phyloP scores from a whole-genome alignment of 2,329 filamentous ascomycete species.

The Trichoderma sp. region DNA sequence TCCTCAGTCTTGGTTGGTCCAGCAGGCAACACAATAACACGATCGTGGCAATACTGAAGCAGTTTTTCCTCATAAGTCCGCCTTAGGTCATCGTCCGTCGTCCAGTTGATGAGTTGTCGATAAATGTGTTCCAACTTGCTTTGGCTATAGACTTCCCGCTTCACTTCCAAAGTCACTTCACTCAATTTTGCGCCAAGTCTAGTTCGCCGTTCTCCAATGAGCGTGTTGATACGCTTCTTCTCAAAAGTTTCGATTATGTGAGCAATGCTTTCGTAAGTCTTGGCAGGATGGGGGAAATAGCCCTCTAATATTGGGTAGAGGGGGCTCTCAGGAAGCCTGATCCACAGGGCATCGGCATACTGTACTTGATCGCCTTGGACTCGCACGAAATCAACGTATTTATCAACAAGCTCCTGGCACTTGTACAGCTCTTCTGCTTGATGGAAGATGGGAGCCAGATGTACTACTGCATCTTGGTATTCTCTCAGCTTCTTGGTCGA shows the following conservation, averaged over 20 bases:
- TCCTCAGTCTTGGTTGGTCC: conserved; percentile 70
- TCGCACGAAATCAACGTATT: conserved; percentile 75
- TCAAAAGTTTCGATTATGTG: conserved; percentile 85
- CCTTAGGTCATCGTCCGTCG: conserved; percentile 79
- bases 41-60: conserved; percentile 77
- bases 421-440: conserved; percentile 67
- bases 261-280: conserved; percentile 80
- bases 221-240: conserved; percentile 83
- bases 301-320: conserved; percentile 85
- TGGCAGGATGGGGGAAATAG: conserved; percentile 75
- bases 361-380: conserved; percentile 67
- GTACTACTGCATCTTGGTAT: conserved; percentile 74
- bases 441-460: conserved; percentile 74
- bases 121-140: conserved; percentile 84
- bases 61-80: conserved; percentile 90
- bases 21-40: conserved; percentile 68
- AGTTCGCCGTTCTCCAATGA: conserved; percentile 87
- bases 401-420: conserved; percentile 72
- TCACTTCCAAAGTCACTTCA: conserved; percentile 85
- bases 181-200: conserved; percentile 81
- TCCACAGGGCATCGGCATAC: conserved; percentile 73
- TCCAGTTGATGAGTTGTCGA: conserved; percentile 86
- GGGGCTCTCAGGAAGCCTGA: conserved; percentile 78
- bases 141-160: conserved; percentile 75
- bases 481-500: conserved; percentile 68